Base-by-base conservation (phyloP, 1,284 basidiomycete species). In the Malassezia pachydermatis region DNA sequence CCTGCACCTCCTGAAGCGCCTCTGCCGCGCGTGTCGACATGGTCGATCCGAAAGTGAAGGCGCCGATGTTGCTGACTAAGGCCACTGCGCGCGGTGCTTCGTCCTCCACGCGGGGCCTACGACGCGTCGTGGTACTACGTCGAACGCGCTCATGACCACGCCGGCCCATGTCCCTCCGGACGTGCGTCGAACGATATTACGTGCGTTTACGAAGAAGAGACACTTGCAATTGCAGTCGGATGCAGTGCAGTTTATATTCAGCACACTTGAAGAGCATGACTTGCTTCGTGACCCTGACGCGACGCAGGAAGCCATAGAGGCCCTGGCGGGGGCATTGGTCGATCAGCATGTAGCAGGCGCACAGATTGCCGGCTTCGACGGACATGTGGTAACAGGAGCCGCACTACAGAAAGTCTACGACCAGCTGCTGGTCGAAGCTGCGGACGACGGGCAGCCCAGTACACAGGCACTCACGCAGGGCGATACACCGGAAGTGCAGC, bases 401-500 rank as follows among this genome's bases (percentile, higher is more conserved):
- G 54, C 58, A 20, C 54, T 70, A 16, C 55, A 63, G 19, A 51
- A 56, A 14, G 65, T 67, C 27, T 70, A 70, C 34, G 62, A 62
- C 36, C 55, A 51, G 22, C 59, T 70, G 13, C 58, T 69, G 29
- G 60, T 64, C 2, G 62, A 58, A 8, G 57, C 63, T 19, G 62
- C 67, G 22, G 34, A 41, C 16, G 36, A 48, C 25, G 49, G 34
- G 14, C 37, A 46, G 29, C 43, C 52, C 20, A 20, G 28, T 10
- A 24, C 36, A 10, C 25, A 23, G 17, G 33, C 30, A 14, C 48
- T 65, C 20, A 61, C 60, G 6, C 63, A 69, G 10, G 63, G 65
- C 5, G 82, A 85, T 23, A 74, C 81, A 20, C 76, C 89, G 20
- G 88, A 94, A 58, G 82, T 87, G 6, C 84, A 89, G 38, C 80